Base-by-base conservation (phyloP, 2,329 filamentous ascomycete genomes). In the Arthrobotrys conoides region DNA sequence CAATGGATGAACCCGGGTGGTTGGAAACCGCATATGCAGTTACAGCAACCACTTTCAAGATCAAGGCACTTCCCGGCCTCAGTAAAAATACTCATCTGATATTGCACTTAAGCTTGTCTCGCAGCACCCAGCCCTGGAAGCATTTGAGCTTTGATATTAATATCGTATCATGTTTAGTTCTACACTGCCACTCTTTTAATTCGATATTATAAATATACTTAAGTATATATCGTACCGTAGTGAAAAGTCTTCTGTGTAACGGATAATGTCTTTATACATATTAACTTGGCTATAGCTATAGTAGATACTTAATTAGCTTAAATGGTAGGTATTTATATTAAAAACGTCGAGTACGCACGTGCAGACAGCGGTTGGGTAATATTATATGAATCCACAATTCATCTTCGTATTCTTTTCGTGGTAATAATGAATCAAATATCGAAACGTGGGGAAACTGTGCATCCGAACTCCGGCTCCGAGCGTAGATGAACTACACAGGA, bases 301-400 rank as follows among this genome's bases (percentile, higher is more conserved):
- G 14, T 41, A 46, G 20, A 41, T 61, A 48, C 12, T 48, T 48
- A 30, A 30, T 30, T n/a, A n/a, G n/a, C n/a, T n/a, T n/a, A n/a
- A n/a, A n/a, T n/a, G n/a, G n/a, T n/a, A n/a, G n/a, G 46, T 14
- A 61, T 1, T 24, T 44, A 61, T 41, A 61, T 61, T 61, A 61
- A 61, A 61, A 61, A 61, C 57, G 57, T 61, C 36, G 36, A 59
- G 53, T 5, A 36, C 36, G 10, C 20, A 44, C 30, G n/a, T 61
- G 57, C 36, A 24, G 20, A 12, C 51, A 44, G 57, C 57, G 57
- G 57, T 20, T 61, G 57, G 57, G 57, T 61, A 61, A 61, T 61
- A n/a, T n/a, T n/a, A n/a, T n/a, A 24, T 61, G 33, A 61, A 61
- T 24, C 16, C 20, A 20, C 33, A 12, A 5, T 38, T 44, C 53